A percentile compares a stretch with the other conserved stretches of the same genome.
Evolutionary conservation across 352 stramenopile species (phyloP).

Genomic region (Pilasporangium apinafurcum): DNA sequence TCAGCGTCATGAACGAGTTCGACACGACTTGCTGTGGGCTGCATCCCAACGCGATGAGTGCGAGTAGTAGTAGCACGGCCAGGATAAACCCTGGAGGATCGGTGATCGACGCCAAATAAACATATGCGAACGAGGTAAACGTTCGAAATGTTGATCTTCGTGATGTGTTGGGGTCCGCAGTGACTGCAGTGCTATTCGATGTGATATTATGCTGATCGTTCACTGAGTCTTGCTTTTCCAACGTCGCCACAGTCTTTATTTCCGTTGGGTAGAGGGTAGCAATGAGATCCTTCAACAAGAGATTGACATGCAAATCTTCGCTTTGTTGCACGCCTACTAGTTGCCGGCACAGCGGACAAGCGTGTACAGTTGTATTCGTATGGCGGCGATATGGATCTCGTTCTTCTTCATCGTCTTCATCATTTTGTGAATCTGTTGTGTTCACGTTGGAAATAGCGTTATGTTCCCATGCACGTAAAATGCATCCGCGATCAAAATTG

Average conservation of each 20-base stretch:
- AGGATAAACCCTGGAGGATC: slow-evolving; percentile 70
- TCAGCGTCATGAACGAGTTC: slow-evolving; percentile 26
- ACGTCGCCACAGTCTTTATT: slow-evolving; percentile 20
- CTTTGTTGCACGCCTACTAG: slow-evolving; percentile 10
- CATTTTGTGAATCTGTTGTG: neutral
- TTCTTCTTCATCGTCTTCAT: neutral
- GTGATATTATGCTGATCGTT: slow-evolving; percentile 13
- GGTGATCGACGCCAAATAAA: slow-evolving; percentile 59
- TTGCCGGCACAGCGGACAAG: slow-evolving; percentile 64
- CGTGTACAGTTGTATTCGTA: neutral
- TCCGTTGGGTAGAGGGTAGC: slow-evolving; percentile 47
- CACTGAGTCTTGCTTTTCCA: slow-evolving; percentile 34
- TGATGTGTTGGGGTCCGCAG: neutral
- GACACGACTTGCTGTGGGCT: slow-evolving; percentile 47
- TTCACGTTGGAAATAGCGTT: slow-evolving; percentile 1
- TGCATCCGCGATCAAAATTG: slow-evolving; percentile 79
- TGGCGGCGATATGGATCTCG: too few species aligned
- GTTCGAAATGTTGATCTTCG: slow-evolving; percentile 37
- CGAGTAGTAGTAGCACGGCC: slow-evolving; percentile 58
- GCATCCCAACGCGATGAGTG: slow-evolving; percentile 50
- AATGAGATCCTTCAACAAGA: slow-evolving; percentile 60
- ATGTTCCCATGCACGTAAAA: slow-evolving; percentile 57
- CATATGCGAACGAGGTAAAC: slow-evolving; percentile 64
- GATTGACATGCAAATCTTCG: slow-evolving; percentile 53
- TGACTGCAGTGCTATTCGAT: slow-evolving; percentile 6